Evolutionary conservation across 2,329 filamentous ascomycete genomes (phyloP).

Genomic region (Ilyonectria robusta): DNA sequence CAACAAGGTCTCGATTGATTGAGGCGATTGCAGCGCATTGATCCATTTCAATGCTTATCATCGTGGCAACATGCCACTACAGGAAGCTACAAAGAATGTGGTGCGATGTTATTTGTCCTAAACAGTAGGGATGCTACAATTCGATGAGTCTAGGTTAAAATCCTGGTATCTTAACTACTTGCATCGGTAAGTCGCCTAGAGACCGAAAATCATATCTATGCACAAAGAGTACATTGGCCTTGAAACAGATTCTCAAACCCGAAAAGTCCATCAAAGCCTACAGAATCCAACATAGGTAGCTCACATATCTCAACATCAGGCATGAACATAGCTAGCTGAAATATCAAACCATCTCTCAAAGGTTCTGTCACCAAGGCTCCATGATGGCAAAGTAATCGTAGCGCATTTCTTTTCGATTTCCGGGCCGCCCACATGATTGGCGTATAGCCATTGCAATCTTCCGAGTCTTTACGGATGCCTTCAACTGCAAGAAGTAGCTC

Average conservation of each 20-base stretch:
- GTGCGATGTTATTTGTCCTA: too few species aligned
- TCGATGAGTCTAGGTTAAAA: too few species aligned
- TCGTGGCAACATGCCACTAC: too few species aligned
- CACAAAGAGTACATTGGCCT: not conserved
- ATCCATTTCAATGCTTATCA: too few species aligned
- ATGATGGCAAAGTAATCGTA: not conserved
- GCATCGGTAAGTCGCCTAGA: too few species aligned
- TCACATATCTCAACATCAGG: not conserved
- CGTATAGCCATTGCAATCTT: conserved; percentile 2
- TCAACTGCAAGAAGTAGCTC: conserved; percentile 4
- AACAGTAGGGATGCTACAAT: too few species aligned
- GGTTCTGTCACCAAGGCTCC: not conserved
- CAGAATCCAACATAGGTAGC: not conserved
- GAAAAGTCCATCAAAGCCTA: not conserved
- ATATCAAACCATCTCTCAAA: not conserved
- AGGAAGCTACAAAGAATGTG: too few species aligned
- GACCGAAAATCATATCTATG: too few species aligned
- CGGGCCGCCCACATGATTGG: conserved; percentile 2
- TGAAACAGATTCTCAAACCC: not conserved
- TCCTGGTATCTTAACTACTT: too few species aligned
- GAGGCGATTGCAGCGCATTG: too few species aligned
- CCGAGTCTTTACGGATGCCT: not conserved
- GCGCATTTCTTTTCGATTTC: not conserved
- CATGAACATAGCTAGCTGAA: conserved; percentile 1
- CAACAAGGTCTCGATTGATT: too few species aligned